phyloP scores from a whole-genome alignment of 768 basidiomycete genomes.

The Mrakia frigida region DNA sequence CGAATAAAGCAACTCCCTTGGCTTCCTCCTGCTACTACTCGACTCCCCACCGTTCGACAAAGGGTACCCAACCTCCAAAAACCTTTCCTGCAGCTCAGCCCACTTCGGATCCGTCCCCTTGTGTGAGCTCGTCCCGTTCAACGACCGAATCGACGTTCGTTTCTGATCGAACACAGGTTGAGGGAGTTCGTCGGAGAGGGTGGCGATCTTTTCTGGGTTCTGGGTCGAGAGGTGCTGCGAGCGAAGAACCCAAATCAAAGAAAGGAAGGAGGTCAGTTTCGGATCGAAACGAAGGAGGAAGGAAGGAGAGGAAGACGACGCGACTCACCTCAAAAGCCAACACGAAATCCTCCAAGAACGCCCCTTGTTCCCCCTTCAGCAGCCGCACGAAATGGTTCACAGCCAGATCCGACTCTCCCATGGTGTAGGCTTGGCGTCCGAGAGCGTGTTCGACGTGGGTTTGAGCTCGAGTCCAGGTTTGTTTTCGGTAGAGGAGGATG shows the following conservation, averaged over 20 bases:
- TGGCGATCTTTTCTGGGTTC: conserved; percentile 39
- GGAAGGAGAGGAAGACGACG: background rate
- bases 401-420: conserved; percentile 74
- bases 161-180: conserved; percentile 60
- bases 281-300: background rate
- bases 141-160: conserved; percentile 53
- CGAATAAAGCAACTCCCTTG: conserved; percentile 35
- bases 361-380: conserved; percentile 54
- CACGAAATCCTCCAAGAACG: conserved; percentile 78
- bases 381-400: conserved; percentile 71
- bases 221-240: conserved; percentile 15
- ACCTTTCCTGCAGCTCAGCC: conserved; percentile 61
- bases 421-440: conserved; percentile 80
- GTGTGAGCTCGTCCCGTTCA: background rate
- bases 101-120: conserved; percentile 45
- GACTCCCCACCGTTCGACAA: conserved; percentile 39
- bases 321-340: conserved; percentile 69
- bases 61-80: conserved; percentile 51
- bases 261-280: background rate
- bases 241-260: too few relatives aligned
- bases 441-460: conserved; percentile 46
- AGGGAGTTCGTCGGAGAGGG: conserved; percentile 55
- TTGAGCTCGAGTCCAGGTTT: conserved; percentile 42
- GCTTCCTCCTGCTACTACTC: background rate
- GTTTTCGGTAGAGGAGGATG: conserved; percentile 40